phyloP scores from a whole-genome alignment of 1,284 basidiomycete genomes.

The Microbotryum silenes-acaulis region DNA sequence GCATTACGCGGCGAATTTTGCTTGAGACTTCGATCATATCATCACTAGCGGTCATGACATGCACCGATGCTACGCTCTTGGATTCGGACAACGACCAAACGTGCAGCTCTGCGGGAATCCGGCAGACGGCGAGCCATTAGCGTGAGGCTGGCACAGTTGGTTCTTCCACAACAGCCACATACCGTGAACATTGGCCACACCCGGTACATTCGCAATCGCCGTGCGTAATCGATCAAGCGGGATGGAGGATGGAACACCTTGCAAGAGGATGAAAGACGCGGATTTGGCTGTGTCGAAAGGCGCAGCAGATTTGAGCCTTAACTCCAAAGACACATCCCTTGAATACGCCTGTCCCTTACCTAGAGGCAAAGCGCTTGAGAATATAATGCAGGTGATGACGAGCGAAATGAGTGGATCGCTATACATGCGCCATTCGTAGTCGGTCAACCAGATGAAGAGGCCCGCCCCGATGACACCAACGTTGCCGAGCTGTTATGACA shows the following conservation, averaged over 20 bases:
- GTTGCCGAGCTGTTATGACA: slow-evolving; percentile 59
- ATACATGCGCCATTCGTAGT: slow-evolving; percentile 66
- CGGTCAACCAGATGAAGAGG: slow-evolving; percentile 78
- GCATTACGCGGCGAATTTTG: slow-evolving; percentile 72
- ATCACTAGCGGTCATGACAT: slow-evolving; percentile 76
- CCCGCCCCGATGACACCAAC: slow-evolving; percentile 95
- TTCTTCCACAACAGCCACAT: neutral
- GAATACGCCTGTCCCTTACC: slow-evolving; percentile 49
- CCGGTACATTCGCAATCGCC: slow-evolving; percentile 70
- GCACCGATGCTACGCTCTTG: slow-evolving; percentile 91
- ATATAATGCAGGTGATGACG: slow-evolving; percentile 93
- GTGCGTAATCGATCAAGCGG: slow-evolving; percentile 77
- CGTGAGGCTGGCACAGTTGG: neutral
- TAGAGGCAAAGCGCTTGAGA: slow-evolving; percentile 86
- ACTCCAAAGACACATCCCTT: neutral
- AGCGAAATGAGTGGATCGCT: slow-evolving; percentile 91
- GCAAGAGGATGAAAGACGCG: slow-evolving; percentile 92
- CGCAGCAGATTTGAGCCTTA: slow-evolving; percentile 25
- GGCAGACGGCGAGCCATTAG: neutral
- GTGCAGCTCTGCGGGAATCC: slow-evolving; percentile 52
- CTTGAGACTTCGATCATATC: slow-evolving; percentile 80
- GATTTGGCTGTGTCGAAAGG: slow-evolving; percentile 59
- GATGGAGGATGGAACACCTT: slow-evolving; percentile 84
- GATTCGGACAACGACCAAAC: slow-evolving; percentile 88
- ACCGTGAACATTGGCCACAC: slow-evolving; percentile 83